Evolutionary conservation across 2,329 filamentous ascomycete genomes (phyloP).

Genomic region (Paraconiothyrium sp.): DNA sequence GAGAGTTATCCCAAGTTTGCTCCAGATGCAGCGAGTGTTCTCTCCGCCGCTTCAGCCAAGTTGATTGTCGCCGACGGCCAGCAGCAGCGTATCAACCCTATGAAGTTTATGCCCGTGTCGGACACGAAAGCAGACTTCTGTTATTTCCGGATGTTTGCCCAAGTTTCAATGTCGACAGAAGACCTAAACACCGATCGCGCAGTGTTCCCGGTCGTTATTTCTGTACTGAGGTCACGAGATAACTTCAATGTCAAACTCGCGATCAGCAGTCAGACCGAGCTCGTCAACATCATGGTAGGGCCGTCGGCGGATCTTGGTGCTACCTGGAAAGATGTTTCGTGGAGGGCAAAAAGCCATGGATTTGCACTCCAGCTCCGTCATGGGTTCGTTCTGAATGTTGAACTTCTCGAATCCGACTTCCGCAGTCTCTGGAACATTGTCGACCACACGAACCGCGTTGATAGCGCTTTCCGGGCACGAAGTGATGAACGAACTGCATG

Average conservation of each 20-base stretch:
- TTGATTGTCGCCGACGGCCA: constrained; percentile 58
- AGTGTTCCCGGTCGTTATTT: constrained; percentile 77
- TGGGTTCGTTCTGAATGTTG: constrained; percentile 76
- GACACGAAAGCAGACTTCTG: constrained; percentile 79
- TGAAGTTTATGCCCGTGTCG: constrained; percentile 78
- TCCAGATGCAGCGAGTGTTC: constrained; percentile 74
- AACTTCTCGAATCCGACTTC: constrained; percentile 80
- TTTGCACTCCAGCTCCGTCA: constrained; percentile 77
- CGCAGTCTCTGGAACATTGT: constrained; percentile 82
- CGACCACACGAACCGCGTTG: constrained; percentile 82
- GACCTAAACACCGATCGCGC: constrained; percentile 72
- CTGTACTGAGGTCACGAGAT: constrained; percentile 74
- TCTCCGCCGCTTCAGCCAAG: constrained; percentile 66
- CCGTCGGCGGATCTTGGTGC: constrained; percentile 72
- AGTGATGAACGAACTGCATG: constrained; percentile 76
- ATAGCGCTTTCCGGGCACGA: constrained; percentile 73
- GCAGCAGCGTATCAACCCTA: constrained; percentile 56
- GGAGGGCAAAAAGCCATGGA: constrained; percentile 73
- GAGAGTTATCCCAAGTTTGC: constrained; percentile 77
- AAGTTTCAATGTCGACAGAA: constrained; percentile 77
- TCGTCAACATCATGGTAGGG: constrained; percentile 78
- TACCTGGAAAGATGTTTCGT: constrained; percentile 83
- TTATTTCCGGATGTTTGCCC: constrained; percentile 80
- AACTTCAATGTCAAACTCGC: constrained; percentile 76
- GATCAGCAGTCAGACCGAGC: constrained; percentile 80